A percentile compares a stretch with the other conserved stretches of the same genome.
Conservation (phyloP, 139 green algal species). For the Chara braunii region DNA sequence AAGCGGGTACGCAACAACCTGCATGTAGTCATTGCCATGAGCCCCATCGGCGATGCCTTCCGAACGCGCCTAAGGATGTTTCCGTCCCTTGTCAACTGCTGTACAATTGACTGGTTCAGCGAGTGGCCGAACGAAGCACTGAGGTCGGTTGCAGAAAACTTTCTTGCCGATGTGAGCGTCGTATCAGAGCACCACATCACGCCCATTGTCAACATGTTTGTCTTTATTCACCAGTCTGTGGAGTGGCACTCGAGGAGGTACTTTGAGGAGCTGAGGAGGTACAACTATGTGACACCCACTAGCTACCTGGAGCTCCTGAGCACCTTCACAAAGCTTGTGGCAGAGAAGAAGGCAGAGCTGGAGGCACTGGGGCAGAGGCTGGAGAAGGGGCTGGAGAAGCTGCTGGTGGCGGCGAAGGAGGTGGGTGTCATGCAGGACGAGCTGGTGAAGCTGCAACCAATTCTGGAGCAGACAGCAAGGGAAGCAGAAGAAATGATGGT, state of each 20-base stretch:
- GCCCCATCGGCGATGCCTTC: slow-evolving; percentile 70
- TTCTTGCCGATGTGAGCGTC: neutral
- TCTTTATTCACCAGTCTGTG: slow-evolving; percentile 30
- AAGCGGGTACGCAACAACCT: slow-evolving; percentile 55
- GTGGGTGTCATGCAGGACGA: slow-evolving; percentile 70
- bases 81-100: slow-evolving; percentile 72
- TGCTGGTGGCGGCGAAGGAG: slow-evolving; percentile 53
- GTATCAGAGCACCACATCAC: slow-evolving; percentile 10
- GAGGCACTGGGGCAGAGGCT: slow-evolving; percentile 47
- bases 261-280: slow-evolving; percentile 60
- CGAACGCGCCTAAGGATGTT: slow-evolving; percentile 78
- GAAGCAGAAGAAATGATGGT: slow-evolving; percentile 76
- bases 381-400: slow-evolving; percentile 66
- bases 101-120: slow-evolving; percentile 79
- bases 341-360: slow-evolving; percentile 46
- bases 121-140: slow-evolving; percentile 70
- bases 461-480: slow-evolving; percentile 33
- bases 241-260: slow-evolving; percentile 28
- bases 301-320: slow-evolving; percentile 46
- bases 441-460: slow-evolving; percentile 65
- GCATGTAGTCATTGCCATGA: slow-evolving; percentile 74
- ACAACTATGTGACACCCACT: slow-evolving; percentile 50
- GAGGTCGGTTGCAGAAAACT: slow-evolving; percentile 43
- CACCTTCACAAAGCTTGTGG: slow-evolving; percentile 43
- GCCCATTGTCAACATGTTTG: slow-evolving; percentile 28